Base-by-base conservation (phyloP, 257 asterid genomes). In the Cynanchum wilfordii region DNA sequence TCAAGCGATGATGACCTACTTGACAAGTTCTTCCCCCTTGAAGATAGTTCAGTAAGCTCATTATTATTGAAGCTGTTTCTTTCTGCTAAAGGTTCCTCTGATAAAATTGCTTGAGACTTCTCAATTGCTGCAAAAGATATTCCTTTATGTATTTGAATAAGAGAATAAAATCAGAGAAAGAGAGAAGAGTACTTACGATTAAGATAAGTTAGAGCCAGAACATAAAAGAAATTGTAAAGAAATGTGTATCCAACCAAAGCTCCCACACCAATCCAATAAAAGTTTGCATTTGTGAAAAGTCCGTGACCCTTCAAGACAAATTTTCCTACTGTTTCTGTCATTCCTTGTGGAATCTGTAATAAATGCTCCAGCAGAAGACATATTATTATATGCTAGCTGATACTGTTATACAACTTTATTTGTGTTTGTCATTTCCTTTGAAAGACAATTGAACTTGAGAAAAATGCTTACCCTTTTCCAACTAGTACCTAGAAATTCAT, bases 101-200 rank as follows among this genome's bases (percentile, higher is more conserved):
- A 82, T 69, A 86, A 72, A 55, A 84, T 78, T 70, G 87, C 82
- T 78, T 82, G 84, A 77, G 82, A 72, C 73, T 81, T 86, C 72
- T 81, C 89, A 10, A 60, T 75, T 33, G 87, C 90, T 87, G 85
- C 77, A 79, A 38, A 27, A 12, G 68, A 9, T 44, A 4, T 45
- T 66, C 10, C 24, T 24, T 16, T 44, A 47, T 49, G 57, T 22
- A 67, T 10, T 24, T 22, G 40, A 24, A 13, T 16, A 25, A 29
- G 56, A 40, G 13, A 66, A 66, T 11, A 9, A 49, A 2, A 44
- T 19, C 15, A 49, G 55, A 40, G n/a, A 42, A 47, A 15, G 36
- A 67, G 38, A 25, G 19, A 17, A 66, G 20, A 19, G 5, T 13
- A 45, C 96, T 85, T 79, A 91, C 97, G 90, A 71, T 91, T 91